Base-by-base conservation (phyloP, 306 rosid species). In the Trifolium fragiferum region DNA sequence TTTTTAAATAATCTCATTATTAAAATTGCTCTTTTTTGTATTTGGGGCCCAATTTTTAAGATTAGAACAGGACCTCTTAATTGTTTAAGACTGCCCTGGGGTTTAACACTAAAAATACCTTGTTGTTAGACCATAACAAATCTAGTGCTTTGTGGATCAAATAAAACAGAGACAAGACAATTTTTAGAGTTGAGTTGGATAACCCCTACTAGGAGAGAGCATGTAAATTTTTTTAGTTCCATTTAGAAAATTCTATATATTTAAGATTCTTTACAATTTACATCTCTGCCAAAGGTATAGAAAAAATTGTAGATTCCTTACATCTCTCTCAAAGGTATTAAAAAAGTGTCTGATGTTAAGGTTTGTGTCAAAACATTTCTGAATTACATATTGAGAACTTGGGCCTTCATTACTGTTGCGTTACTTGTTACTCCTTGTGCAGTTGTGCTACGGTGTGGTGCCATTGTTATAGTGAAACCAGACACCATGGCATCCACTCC, bases 401-500 rank as follows among this genome's bases (percentile, higher is more conserved):
- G 44, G 10, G 55, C 18, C 53, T 14, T 14, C 18, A 47, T 47
- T 15, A 47, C 9, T 47, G 3, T 7, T 7, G 21, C 21, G 1
- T 50, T 50, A 18, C 55, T 50, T 3, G 7, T 47, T 50, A n/a
- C 15, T 49, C 20, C 20, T 6, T n/a, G 3, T 41, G 40, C 40
- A 37, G 7, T 11, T 13, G 16, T 12, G 37, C 37, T 11, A n/a
- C 25, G 16, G 4, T 11, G 35, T 47, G 58, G 11, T n/a, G 61
- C 2, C 47, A 69, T 38, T 13, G 51, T 38, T 8, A 18, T 23
- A 66, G 79, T 38, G 20, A 66, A 66, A 66, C 46, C 54, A n/a
- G 18, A n/a, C 49, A 30, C 59, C 72, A 93, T 94, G 98, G 75
- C 96, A 64, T 84, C 97, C 0, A 93, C 85, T 19, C 88, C 98